These are phyloP conservation scores for Kwoniella shandongensis DNA, from an alignment of 768 basidiomycete genomes.

Conservation along the genomic window DNA sequence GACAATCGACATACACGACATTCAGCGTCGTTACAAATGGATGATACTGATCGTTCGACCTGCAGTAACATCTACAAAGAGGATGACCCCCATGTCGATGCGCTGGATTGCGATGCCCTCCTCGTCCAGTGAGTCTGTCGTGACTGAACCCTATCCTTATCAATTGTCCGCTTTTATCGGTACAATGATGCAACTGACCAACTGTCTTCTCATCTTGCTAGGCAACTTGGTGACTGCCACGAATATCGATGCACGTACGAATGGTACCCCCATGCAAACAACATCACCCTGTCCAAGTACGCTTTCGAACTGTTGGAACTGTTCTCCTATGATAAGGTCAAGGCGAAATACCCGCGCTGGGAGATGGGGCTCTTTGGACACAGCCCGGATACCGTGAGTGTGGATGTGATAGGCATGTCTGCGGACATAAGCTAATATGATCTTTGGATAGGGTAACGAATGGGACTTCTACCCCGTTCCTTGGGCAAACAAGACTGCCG, in stretches of 20 bases:
- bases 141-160: not conserved
- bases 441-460: slow-evolving; percentile 33
- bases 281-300: slow-evolving; percentile 53
- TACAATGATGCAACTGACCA: too few species aligned
- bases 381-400: slow-evolving; percentile 48
- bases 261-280: slow-evolving; percentile 49
- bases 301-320: slow-evolving; percentile 51
- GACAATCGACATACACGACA: not conserved
- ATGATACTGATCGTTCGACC: not conserved
- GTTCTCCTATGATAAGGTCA: slow-evolving; percentile 38
- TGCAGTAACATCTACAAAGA: slow-evolving; percentile 51
- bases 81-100: slow-evolving; percentile 44
- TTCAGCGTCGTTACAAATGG: too few species aligned
- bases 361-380: slow-evolving; percentile 51
- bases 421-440: slow-evolving; percentile 4
- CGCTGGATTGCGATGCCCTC: slow-evolving; percentile 47
- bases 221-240: slow-evolving; percentile 52
- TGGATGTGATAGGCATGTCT: not conserved
- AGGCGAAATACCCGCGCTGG: slow-evolving; percentile 32
- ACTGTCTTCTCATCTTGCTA: slow-evolving; percentile 7
- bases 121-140: slow-evolving; percentile 47
- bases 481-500: slow-evolving; percentile 38
- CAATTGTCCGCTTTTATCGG: too few species aligned
- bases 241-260: slow-evolving; percentile 40
- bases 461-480: slow-evolving; percentile 51